Evolutionary conservation across 495 filamentous ascomycete species (phyloP).

Genomic region (Rhypophila decipiens): DNA sequence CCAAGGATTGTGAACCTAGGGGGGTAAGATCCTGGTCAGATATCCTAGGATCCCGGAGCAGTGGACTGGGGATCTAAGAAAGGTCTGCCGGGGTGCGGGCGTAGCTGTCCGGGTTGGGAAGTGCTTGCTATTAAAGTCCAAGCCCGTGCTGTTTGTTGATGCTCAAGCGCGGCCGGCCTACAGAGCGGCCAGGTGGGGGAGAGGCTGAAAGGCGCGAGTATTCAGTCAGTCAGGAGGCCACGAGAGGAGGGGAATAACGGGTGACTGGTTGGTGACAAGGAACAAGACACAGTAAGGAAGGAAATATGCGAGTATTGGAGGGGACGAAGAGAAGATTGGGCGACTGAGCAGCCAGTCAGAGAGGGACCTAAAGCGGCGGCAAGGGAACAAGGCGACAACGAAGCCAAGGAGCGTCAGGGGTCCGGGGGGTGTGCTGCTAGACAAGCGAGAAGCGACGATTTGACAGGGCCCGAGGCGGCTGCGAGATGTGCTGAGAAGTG

Average conservation of each 20-base stretch:
- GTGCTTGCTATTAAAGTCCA: constrained; percentile 10
- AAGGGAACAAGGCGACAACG: constrained; percentile 17
- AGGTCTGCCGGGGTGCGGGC: constrained; percentile 1
- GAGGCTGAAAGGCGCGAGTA: not conserved
- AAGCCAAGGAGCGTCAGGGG: not conserved
- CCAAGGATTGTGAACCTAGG: constrained; percentile 13
- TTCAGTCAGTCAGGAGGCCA: not conserved
- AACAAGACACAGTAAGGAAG: not conserved
- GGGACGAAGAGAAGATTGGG: not conserved
- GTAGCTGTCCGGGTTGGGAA: constrained; percentile 6
- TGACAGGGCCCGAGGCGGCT: constrained; percentile 28
- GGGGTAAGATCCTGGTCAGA: constrained; percentile 19
- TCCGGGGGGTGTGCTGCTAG: constrained; percentile 6
- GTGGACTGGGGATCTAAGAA: constrained; percentile 19
- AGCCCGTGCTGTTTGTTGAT: constrained; percentile 16
- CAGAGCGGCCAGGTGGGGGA: constrained; percentile 16
- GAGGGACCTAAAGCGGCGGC: constrained; percentile 26
- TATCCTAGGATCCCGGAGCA: constrained; percentile 21
- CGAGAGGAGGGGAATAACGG: not conserved
- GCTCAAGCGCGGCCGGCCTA: constrained; percentile 7
- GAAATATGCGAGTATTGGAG: not conserved
- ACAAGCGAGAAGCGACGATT: constrained; percentile 29
- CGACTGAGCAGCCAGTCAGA: constrained; percentile 15
- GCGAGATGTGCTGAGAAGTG: constrained; percentile 30
- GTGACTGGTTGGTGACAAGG: not conserved